Conservation (phyloP, 371 early-diverging fungal species). For the Choanephora cucurbitarum region DNA sequence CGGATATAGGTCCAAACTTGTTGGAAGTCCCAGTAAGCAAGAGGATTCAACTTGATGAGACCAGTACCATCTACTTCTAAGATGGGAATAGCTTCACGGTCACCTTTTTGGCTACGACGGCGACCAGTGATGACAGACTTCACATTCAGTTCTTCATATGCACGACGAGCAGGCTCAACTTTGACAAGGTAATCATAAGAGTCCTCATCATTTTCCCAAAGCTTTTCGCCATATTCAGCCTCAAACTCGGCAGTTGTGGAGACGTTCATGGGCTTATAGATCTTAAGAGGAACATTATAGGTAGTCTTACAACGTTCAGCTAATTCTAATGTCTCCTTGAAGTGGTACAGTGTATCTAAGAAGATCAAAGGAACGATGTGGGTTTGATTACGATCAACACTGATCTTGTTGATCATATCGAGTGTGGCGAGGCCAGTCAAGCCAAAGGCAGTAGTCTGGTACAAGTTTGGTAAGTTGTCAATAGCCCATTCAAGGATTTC, state of each 20-base stretch:
- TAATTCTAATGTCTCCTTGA: slow-evolving; percentile 85
- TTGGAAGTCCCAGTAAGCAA: slow-evolving; percentile 88
- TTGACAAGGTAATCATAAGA: slow-evolving; percentile 91
- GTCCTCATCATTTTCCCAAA: slow-evolving; percentile 84
- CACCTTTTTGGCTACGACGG: slow-evolving; percentile 87
- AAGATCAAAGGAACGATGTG: slow-evolving; percentile 85
- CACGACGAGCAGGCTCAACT: slow-evolving; percentile 90
- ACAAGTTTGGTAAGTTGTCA: slow-evolving; percentile 75
- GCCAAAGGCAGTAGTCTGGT: slow-evolving; percentile 94
- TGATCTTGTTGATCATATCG: slow-evolving; percentile 74
- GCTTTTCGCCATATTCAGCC: slow-evolving; percentile 66
- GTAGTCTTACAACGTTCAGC: slow-evolving; percentile 63
- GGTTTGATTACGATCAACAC: slow-evolving; percentile 49
- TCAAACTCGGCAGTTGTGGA: slow-evolving; percentile 70
- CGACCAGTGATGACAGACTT: slow-evolving; percentile 89
- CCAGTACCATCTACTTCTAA: slow-evolving; percentile 83
- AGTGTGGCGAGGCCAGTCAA: slow-evolving; percentile 79
- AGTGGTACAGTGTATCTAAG: slow-evolving; percentile 91
- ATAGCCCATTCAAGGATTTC: slow-evolving; percentile 91
- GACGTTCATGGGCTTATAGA: slow-evolving; percentile 71
- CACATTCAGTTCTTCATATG: slow-evolving; percentile 76
- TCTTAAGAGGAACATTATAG: slow-evolving; percentile 75
- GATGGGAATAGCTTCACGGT: slow-evolving; percentile 74
- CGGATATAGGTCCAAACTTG: slow-evolving; percentile 85
- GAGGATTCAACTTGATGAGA: slow-evolving; percentile 87